These are phyloP conservation scores for Aspergillus incahuasiensis DNA, from an alignment of 495 filamentous ascomycete species.

Conservation along the genomic window DNA sequence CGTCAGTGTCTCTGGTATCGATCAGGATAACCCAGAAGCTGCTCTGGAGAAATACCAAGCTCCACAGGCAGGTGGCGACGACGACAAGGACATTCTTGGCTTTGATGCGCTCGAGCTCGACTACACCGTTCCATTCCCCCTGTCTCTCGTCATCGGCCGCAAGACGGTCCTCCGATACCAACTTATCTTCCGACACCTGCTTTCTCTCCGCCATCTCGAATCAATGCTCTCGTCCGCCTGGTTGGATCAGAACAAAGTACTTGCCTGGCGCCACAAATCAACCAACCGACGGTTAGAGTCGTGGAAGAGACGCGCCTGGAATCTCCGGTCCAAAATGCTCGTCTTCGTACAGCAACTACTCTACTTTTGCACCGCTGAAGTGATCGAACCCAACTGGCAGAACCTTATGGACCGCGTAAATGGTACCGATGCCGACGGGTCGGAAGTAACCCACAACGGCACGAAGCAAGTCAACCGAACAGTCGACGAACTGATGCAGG, in stretches of 20 bases:
- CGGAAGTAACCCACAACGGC: constrained; percentile 43
- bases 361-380: constrained; percentile 94
- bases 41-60: constrained; percentile 50
- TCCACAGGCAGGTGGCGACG: constrained; percentile 52
- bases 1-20: constrained; percentile 90
- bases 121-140: constrained; percentile 91
- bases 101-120: constrained; percentile 91
- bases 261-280: constrained; percentile 79
- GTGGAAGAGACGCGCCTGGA: constrained; percentile 93
- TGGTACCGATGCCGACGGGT: constrained; percentile 51
- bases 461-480: constrained; percentile 64
- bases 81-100: constrained; percentile 81
- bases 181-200: constrained; percentile 86
- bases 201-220: constrained; percentile 85
- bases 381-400: constrained; percentile 97
- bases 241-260: constrained; percentile 80
- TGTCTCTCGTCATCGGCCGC: constrained; percentile 91
- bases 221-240: constrained; percentile 76
- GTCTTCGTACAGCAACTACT: constrained; percentile 94
- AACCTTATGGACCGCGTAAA: constrained; percentile 80
- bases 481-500: constrained; percentile 97
- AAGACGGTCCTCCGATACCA: constrained; percentile 96
- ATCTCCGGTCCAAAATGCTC: constrained; percentile 85
- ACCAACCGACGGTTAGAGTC: constrained; percentile 70
- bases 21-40: constrained; percentile 69